Evolutionary conservation across 1,139 yeast species (phyloP).

Genomic region (Diutina siamensis): DNA sequence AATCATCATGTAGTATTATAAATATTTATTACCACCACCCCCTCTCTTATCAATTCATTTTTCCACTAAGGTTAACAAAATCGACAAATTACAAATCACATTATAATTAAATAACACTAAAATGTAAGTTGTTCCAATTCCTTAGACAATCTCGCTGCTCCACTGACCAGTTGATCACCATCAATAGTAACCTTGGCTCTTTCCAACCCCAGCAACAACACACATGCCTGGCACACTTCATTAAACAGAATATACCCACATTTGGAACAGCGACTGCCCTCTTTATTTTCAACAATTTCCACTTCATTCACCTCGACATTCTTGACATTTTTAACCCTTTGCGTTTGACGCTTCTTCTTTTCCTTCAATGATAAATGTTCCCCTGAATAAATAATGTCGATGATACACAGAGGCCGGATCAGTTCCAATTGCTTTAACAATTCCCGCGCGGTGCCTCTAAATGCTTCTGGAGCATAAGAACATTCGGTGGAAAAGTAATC

Average conservation of each 20-base stretch:
- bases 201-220: slow-evolving; percentile 75
- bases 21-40: neutral
- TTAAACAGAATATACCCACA: slow-evolving; percentile 92
- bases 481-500: slow-evolving; percentile 98
- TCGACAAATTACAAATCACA: neutral
- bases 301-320: slow-evolving; percentile 10
- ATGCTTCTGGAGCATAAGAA: slow-evolving; percentile 97
- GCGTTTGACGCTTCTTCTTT: slow-evolving; percentile 28
- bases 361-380: slow-evolving; percentile 67
- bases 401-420: slow-evolving; percentile 83
- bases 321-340: slow-evolving; percentile 19
- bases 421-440: slow-evolving; percentile 83
- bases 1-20: no score
- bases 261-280: slow-evolving; percentile 69
- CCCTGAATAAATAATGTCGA: slow-evolving; percentile 91
- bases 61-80: neutral
- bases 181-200: slow-evolving; percentile 53
- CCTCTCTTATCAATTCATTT: neutral
- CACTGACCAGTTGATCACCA: slow-evolving; percentile 37
- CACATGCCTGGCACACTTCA: slow-evolving; percentile 85
- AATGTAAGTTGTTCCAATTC: slow-evolving; percentile 2
- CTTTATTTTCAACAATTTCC: slow-evolving; percentile 16
- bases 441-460: slow-evolving; percentile 93
- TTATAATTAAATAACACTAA: no score
- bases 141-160: slow-evolving; percentile 42